Conservation (phyloP, 176 grass and related monocot genomes). For the Bonia amplexicaulis region DNA sequence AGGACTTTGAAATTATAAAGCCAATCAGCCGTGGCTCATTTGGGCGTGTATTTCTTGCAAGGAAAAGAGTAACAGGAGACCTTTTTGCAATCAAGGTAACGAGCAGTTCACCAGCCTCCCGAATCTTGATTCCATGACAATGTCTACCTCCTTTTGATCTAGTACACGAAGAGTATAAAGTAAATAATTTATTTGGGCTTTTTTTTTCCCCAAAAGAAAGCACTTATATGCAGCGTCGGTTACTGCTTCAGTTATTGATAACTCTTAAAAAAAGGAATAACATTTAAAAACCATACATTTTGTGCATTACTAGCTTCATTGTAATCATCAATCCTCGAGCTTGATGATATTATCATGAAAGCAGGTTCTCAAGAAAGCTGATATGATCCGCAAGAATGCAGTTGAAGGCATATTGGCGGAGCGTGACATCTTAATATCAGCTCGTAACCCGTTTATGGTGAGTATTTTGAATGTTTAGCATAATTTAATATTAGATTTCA, state of each 20-base stretch:
- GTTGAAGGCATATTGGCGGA: conserved; percentile 94
- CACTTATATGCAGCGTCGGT: neutral
- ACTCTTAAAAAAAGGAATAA: neutral
- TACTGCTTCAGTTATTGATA: neutral
- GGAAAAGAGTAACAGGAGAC: conserved; percentile 88
- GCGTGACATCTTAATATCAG: conserved; percentile 88
- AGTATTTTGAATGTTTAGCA: neutral
- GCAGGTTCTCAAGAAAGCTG: conserved; percentile 86
- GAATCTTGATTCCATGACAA: neutral
- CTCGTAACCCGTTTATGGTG: conserved; percentile 78
- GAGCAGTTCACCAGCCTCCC: neutral
- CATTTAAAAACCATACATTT: neutral
- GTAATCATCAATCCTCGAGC: neutral
- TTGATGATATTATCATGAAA: neutral
- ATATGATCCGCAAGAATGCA: conserved; percentile 97
- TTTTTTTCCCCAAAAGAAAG: neutral
- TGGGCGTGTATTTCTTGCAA: conserved; percentile 92
- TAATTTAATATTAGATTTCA: conserved; percentile 16
- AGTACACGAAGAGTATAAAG: neutral
- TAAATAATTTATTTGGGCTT: neutral
- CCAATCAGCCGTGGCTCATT: conserved; percentile 88
- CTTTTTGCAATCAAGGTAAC: conserved; percentile 94
- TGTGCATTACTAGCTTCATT: neutral
- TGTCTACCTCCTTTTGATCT: neutral
- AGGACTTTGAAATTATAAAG: conserved; percentile 99